Percentiles rank a stretch among this genome's conserved stretches.
phyloP scores from a whole-genome alignment of 495 filamentous ascomycete genomes.

The Hapsidospora chrysogenum region DNA sequence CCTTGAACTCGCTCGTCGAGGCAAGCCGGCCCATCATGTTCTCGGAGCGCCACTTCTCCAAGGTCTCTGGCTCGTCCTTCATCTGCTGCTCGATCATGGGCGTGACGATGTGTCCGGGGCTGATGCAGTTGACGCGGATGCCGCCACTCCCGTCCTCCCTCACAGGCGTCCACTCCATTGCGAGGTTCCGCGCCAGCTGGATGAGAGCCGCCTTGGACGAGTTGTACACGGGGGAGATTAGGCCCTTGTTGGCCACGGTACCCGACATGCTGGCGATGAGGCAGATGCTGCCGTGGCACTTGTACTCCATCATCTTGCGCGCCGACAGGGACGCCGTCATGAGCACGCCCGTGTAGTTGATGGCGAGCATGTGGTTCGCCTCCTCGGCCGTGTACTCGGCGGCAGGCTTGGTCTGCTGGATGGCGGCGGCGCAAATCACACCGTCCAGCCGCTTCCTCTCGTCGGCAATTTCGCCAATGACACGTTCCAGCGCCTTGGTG shows the following conservation, averaged over 20 bases:
- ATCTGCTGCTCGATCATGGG: conserved; percentile 57
- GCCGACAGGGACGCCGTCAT: conserved; percentile 57
- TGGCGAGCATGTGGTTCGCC: conserved; percentile 51
- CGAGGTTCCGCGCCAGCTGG: conserved; percentile 43
- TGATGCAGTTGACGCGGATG: conserved; percentile 51
- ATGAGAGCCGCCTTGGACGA: conserved; percentile 53
- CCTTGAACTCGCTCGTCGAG: conserved; percentile 47
- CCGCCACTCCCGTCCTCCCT: conserved; percentile 25
- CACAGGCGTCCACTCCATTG: conserved; percentile 52
- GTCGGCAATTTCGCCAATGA: conserved; percentile 36
- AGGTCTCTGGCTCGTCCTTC: conserved; percentile 39
- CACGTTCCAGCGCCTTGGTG: conserved; percentile 30
- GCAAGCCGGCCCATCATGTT: conserved; percentile 56
- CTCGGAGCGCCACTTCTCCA: conserved; percentile 44
- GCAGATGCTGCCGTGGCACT: conserved; percentile 52
- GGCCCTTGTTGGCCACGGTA: conserved; percentile 52
- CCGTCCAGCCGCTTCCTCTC: conserved; percentile 47
- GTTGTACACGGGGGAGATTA: conserved; percentile 53
- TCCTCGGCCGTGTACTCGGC: conserved; percentile 51
- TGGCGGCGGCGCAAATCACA: conserved; percentile 58
- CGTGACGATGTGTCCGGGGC: conserved; percentile 56
- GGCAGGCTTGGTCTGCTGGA: conserved; percentile 55
- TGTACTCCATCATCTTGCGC: conserved; percentile 59
- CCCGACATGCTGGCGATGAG: conserved; percentile 65
- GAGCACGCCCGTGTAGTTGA: conserved; percentile 66